Evolutionary conservation across 306 rosid species (phyloP).

Genomic region (Begonia loranthoides): DNA sequence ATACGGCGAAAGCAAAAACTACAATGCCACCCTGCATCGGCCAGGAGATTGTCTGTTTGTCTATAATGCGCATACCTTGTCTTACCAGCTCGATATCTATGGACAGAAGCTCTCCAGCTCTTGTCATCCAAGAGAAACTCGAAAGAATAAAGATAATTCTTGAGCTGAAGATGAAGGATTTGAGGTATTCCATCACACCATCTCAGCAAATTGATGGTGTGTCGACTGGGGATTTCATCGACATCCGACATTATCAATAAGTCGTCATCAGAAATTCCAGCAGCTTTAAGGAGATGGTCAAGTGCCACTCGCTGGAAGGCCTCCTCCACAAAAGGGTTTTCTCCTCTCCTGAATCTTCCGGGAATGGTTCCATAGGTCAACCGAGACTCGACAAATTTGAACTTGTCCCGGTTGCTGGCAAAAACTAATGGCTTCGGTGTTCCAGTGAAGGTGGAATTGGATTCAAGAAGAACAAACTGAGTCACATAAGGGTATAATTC

Average conservation of each 20-base stretch:
- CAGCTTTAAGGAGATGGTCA: conserved; percentile 75
- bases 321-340: conserved; percentile 95
- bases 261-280: conserved; percentile 88
- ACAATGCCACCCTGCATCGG: conserved; percentile 98
- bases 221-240: conserved; percentile 96
- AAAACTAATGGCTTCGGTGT: conserved; percentile 60
- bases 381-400: conserved; percentile 67
- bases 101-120: conserved; percentile 97
- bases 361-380: conserved; percentile 68
- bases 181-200: conserved; percentile 89
- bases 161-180: conserved; percentile 76
- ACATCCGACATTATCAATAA: conserved; percentile 97
- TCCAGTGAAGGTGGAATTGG: conserved; percentile 94
- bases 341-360: conserved; percentile 75
- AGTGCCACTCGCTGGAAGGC: conserved; percentile 86
- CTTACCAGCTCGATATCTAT: conserved; percentile 53
- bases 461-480: conserved; percentile 85
- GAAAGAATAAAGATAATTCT: conserved; percentile 80
- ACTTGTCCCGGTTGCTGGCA: conserved; percentile 34
- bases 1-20: conserved; percentile 96
- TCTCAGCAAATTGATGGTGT: conserved; percentile 82
- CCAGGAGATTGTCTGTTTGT: conserved; percentile 72
- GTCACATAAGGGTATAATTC: conserved; percentile 81
- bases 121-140: conserved; percentile 78
- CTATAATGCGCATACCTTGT: conserved; percentile 88